Conservation (phyloP, 805 yeast species). For the Pichia nanzhaoensis region DNA sequence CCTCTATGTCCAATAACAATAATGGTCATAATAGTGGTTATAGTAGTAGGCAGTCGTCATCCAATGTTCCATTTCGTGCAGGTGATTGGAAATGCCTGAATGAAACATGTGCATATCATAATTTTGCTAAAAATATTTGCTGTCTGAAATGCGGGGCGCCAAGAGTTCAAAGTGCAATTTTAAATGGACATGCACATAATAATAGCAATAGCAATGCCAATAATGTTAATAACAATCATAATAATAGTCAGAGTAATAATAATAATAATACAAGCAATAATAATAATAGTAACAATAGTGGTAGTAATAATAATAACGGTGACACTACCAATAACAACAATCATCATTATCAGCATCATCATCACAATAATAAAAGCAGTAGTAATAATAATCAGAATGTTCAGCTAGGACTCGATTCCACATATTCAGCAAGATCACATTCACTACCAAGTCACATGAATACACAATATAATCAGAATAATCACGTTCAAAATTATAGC, state of each 20-base stretch:
- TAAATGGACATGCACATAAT: conserved; percentile 27
- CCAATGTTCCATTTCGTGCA: conserved; percentile 85
- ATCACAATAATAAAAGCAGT: conserved; percentile 1
- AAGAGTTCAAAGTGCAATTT: conserved; percentile 33
- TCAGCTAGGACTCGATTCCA: conserved; percentile 2
- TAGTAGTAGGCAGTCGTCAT: conserved; percentile 24
- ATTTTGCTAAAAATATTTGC: conserved; percentile 82
- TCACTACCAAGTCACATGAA: conserved; percentile 11
- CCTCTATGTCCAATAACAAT: conserved; percentile 12
- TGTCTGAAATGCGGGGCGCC: conserved; percentile 88
- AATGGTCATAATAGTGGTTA: conserved; percentile 17
- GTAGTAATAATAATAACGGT: background rate
- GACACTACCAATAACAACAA: background rate
- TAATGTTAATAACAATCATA: conserved; percentile 2
- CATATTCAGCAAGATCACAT: conserved; percentile 12
- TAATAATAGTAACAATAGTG: background rate
- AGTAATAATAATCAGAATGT: background rate
- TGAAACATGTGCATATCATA: conserved; percentile 78
- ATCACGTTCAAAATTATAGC: background rate
- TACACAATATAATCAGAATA: conserved; percentile 2
- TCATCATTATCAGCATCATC: background rate
- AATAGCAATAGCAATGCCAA: conserved; percentile 16
- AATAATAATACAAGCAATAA: background rate
- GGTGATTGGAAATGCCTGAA: conserved; percentile 93
- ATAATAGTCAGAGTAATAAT: background rate